A percentile compares a stretch with the other conserved stretches of the same genome.
These are phyloP conservation scores for Phytopythium sindhum DNA, from an alignment of 352 stramenopile genomes.

Conservation along the genomic window DNA sequence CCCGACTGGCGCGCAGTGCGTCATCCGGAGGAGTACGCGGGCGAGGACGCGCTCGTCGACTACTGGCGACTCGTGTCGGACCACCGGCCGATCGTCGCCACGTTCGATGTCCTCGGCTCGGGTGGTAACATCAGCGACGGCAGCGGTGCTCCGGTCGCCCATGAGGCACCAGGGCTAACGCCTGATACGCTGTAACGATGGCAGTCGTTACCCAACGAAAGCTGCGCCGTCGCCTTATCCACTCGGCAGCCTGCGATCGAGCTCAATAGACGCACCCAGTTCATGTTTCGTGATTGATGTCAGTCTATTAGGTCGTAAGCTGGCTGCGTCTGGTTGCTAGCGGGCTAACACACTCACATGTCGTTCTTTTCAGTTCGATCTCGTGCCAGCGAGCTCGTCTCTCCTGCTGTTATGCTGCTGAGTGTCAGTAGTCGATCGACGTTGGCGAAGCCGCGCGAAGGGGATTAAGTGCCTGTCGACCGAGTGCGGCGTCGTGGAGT, in stretches of 20 bases:
- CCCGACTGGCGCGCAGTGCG: constrained; percentile 59
- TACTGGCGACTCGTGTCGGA: constrained; percentile 85
- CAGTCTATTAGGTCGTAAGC: not conserved
- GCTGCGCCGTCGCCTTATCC: not conserved
- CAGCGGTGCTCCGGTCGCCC: not conserved
- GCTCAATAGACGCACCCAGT: constrained; percentile 8
- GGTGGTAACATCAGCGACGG: not conserved
- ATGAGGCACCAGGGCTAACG: not conserved
- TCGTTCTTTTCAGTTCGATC: not conserved
- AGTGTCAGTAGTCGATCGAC: not conserved
- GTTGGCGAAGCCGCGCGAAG: constrained; percentile 4
- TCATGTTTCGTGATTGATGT: not conserved
- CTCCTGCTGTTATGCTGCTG: too few relatives aligned
- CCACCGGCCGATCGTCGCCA: constrained; percentile 61
- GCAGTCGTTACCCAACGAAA: not conserved
- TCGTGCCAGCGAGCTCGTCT: not conserved
- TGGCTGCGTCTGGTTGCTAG: not conserved
- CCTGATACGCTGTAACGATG: not conserved
- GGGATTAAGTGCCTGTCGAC: constrained; percentile 31
- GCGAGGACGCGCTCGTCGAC: constrained; percentile 68
- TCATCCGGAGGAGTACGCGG: constrained; percentile 34
- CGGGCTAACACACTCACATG: constrained; percentile 4
- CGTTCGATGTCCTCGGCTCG: constrained; percentile 45
- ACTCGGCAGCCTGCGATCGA: constrained; percentile 8
- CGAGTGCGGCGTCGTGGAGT: constrained; percentile 34